These are phyloP conservation scores for Musa balbisiana DNA, from an alignment of 202 grass and related monocot genomes.

Conservation along the genomic window DNA sequence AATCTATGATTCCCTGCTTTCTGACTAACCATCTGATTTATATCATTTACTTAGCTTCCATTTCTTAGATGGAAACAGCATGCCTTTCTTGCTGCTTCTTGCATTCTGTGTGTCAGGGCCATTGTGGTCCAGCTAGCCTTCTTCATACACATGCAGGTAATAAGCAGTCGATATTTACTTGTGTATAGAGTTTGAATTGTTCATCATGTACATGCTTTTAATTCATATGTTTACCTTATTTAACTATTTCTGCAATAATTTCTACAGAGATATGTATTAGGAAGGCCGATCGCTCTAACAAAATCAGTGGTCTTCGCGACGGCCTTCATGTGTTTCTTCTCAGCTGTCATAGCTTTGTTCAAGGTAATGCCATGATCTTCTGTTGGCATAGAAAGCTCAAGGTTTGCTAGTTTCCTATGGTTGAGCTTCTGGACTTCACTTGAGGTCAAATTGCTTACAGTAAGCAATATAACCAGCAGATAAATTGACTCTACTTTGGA, in stretches of 20 bases:
- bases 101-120: constrained; percentile 72
- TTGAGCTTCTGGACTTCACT: no score
- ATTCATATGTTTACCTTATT: no score
- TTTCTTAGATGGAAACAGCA: constrained; percentile 66
- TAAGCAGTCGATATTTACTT: not conserved
- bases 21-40: not conserved
- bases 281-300: constrained; percentile 47
- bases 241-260: not conserved
- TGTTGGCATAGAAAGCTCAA: not conserved
- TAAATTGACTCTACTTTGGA: no score
- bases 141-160: constrained; percentile 91
- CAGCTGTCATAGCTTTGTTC: constrained; percentile 79
- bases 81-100: constrained; percentile 64
- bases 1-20: not conserved
- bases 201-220: no score
- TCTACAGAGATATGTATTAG: constrained; percentile 64
- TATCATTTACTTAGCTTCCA: constrained; percentile 35
- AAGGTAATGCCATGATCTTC: constrained; percentile 38
- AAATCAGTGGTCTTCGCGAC: constrained; percentile 67
- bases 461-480: no score
- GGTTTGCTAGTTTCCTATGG: no score
- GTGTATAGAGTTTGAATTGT: no score
- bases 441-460: no score
- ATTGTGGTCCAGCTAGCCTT: constrained; percentile 71
- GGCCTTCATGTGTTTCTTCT: constrained; percentile 83